These are phyloP conservation scores for Colletotrichum higginsianum DNA, from an alignment of 2,329 filamentous ascomycete genomes.

Conservation along the genomic window DNA sequence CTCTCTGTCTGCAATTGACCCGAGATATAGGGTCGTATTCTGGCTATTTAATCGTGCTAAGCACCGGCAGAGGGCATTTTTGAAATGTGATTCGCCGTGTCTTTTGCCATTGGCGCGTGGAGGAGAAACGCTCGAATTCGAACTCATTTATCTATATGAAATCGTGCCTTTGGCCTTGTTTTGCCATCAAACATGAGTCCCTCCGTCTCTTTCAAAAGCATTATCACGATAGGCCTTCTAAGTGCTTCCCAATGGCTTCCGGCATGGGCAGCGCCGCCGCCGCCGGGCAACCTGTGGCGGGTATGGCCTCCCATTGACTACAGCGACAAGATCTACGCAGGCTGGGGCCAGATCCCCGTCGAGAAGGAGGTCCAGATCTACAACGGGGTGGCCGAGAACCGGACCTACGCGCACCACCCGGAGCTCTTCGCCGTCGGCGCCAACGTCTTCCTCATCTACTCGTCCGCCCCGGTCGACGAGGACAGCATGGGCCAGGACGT, in stretches of 20 bases:
- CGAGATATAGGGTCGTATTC: neutral
- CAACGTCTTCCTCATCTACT: constrained; percentile 44
- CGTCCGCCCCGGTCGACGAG: constrained; percentile 47
- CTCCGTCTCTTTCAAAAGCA: neutral
- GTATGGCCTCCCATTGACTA: constrained; percentile 45
- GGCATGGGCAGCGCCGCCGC: constrained; percentile 21
- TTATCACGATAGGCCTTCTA: neutral
- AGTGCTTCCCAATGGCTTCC: neutral
- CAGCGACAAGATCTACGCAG: constrained; percentile 45
- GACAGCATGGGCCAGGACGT: constrained; percentile 48
- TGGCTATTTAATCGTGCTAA: neutral
- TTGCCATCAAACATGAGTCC: neutral
- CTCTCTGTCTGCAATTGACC: neutral
- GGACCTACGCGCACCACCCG: constrained; percentile 48
- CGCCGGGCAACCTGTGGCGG: constrained; percentile 42
- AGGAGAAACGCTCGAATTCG: neutral
- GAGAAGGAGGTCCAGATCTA: constrained; percentile 45
- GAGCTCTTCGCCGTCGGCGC: constrained; percentile 44
- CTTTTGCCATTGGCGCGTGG: neutral
- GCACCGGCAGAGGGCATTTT: neutral
- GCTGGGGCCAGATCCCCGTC: constrained; percentile 46
- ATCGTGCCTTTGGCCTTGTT: neutral
- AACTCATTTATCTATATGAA: neutral
- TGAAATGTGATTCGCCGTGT: neutral
- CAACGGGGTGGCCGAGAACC: constrained; percentile 43